Percentiles rank a stretch among this genome's conserved stretches.
Evolutionary conservation across 164 flowering plant genomes (phyloP).

Genomic region (Macadamia tetraphylla): DNA sequence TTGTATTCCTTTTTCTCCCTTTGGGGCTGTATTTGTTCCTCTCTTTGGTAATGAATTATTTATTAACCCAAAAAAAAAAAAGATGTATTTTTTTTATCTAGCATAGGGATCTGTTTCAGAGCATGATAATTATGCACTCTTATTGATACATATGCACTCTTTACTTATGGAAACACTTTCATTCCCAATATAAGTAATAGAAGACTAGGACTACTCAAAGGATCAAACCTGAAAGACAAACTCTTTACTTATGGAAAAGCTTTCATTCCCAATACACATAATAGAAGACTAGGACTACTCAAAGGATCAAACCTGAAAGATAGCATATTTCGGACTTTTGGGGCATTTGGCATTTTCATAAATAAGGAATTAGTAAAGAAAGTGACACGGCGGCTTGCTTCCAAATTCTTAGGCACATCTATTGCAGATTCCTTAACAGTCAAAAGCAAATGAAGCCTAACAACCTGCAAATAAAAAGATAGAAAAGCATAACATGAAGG

Average conservation of each 20-base stretch:
- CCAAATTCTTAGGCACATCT: conserved; percentile 89
- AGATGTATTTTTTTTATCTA: no score
- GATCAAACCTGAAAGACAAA: conserved; percentile 92
- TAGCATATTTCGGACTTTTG: conserved; percentile 90
- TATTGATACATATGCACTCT: no score
- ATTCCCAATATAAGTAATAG: not conserved
- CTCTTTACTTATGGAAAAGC: no score
- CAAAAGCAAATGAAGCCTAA: conserved; percentile 80
- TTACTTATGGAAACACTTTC: no score
- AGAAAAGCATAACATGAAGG: not conserved
- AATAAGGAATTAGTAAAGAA: conserved; percentile 94
- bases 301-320: conserved; percentile 78
- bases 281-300: not conserved
- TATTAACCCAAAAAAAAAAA: no score
- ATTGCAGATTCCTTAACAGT: conserved; percentile 96
- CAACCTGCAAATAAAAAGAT: conserved; percentile 39
- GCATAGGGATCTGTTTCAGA: no score
- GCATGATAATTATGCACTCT: no score
- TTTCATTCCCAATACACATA: no score
- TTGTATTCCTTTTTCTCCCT: no score
- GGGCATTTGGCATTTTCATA: conserved; percentile 95
- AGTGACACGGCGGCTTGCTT: conserved; percentile 94
- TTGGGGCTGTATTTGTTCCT: no score
- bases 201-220: not conserved
- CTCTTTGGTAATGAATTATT: no score